Evolutionary conservation across 805 yeast species (phyloP), one percentile per base, ranked within the genome.

Genomic region (Isabelozyma heimii): DNA sequence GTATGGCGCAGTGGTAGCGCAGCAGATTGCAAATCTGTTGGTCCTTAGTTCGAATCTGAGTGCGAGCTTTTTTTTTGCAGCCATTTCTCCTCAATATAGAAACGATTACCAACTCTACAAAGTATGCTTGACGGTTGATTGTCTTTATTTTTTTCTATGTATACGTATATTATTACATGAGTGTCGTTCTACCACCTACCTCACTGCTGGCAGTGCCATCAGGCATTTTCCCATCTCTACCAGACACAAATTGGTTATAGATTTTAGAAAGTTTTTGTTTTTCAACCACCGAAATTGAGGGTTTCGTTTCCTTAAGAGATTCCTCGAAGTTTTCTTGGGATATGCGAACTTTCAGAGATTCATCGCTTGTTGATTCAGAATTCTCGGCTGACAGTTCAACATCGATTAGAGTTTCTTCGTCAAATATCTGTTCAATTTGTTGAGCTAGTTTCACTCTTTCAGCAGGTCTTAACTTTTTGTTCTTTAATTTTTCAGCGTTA

Each of bases 1-100:
- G 82, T 76, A 75, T 85, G 89, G 91, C 91, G 88, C 89, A 85
- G 90, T 83, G 91, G 91, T 85, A 85, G 90, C 89, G 91, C 90
- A 85, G 88, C 87, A 84, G 91, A 86, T 86, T 86, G 91, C 91
- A 86, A 86, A 85, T 86, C 91, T 84, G 85, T 83, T 84, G 91
- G 92, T 86, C 90, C 88, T 84, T 80, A 83, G 92, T 86, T 86
- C 92, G 83, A 86, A 66, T 83, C 92, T 83, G 91, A 84, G 87
- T 77, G 82, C 83, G 80, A 82, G 87, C 90, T 44, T 49, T 58
- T 67, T 67, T 72, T 72, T 65, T 48, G 42, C 42, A 30, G 44
- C 27, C 12, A 12, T 43, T 35, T 26, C 13, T 12, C 14, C 10
- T 42, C 26, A 5, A n/a, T 33, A 1, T 6, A 33, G 13, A 13